Evolutionary conservation across 495 filamentous ascomycete species (phyloP).

Genomic region (Hypomontagnella monticulosa): DNA sequence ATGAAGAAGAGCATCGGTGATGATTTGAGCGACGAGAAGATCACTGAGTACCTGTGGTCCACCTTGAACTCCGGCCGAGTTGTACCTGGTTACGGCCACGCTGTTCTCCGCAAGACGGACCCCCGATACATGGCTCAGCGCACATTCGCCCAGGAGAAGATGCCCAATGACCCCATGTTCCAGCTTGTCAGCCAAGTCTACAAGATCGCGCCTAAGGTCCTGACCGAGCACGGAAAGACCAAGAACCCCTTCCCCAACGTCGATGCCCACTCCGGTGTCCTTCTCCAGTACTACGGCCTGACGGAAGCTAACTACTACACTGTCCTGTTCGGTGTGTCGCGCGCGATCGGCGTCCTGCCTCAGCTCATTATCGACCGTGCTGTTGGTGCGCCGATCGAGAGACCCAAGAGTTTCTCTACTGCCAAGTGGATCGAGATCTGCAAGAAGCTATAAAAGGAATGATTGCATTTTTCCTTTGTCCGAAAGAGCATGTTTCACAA

Average conservation of each 20-base stretch:
- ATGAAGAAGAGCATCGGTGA: slow-evolving; percentile 97
- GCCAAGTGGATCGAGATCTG: slow-evolving; percentile 93
- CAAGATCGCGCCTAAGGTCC: slow-evolving; percentile 97
- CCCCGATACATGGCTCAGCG: slow-evolving; percentile 98
- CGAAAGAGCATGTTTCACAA: slow-evolving; percentile 50
- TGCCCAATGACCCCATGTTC: slow-evolving; percentile 98
- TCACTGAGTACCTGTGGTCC: slow-evolving; percentile 97
- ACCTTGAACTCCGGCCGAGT: slow-evolving; percentile 95
- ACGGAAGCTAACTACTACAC: slow-evolving; percentile 99
- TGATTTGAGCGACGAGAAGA: slow-evolving; percentile 92
- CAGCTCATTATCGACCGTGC: slow-evolving; percentile 99
- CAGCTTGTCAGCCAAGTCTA: slow-evolving; percentile 99
- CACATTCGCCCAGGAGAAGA: slow-evolving; percentile 87
- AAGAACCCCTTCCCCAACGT: slow-evolving; percentile 74
- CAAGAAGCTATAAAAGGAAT: slow-evolving; percentile 78
- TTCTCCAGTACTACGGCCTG: slow-evolving; percentile 98
- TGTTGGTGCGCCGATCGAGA: slow-evolving; percentile 83
- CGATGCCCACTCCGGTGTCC: slow-evolving; percentile 88
- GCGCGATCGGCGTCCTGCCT: slow-evolving; percentile 96
- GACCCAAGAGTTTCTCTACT: slow-evolving; percentile 97
- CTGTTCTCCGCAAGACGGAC: slow-evolving; percentile 98
- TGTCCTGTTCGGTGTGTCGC: slow-evolving; percentile 97
- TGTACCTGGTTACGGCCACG: slow-evolving; percentile 97
- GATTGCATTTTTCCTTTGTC: slow-evolving; percentile 43
- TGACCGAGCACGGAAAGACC: slow-evolving; percentile 99